Conservation (phyloP, 2,329 filamentous ascomycete species). For the Aspergillus sp. region DNA sequence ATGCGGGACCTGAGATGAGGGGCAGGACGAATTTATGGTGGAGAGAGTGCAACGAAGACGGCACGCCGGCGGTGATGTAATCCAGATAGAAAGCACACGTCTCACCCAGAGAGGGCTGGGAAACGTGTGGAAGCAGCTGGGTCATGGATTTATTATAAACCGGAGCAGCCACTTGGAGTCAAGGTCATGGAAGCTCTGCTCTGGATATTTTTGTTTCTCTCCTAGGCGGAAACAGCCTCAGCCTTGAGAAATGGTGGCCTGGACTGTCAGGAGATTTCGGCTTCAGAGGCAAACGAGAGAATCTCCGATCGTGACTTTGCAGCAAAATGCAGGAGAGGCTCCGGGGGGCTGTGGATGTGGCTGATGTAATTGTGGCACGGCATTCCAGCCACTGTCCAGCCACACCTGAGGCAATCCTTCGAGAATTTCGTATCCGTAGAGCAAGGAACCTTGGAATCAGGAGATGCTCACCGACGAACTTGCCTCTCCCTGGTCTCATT, state of each 20-base stretch:
- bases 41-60: slow-evolving; percentile 32
- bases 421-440: background rate
- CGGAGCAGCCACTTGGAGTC: slow-evolving; percentile 5
- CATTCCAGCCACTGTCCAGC: slow-evolving; percentile 6
- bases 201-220: slow-evolving; percentile 7
- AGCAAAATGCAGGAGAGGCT: no score
- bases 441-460: background rate
- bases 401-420: background rate
- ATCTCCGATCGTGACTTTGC: no score
- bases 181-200: slow-evolving; percentile 19
- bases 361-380: background rate
- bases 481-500: no score
- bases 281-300: background rate
- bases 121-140: slow-evolving; percentile 36
- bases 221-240: slow-evolving; percentile 17
- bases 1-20: slow-evolving; percentile 14
- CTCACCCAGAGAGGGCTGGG: slow-evolving; percentile 41
- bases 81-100: slow-evolving; percentile 41
- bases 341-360: background rate
- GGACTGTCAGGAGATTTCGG: background rate
- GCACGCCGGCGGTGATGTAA: slow-evolving; percentile 32
- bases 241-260: slow-evolving; percentile 2
- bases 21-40: slow-evolving; percentile 28
- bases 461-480: background rate
- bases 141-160: slow-evolving; percentile 36